Evolutionary conservation across 1,284 basidiomycete species (phyloP).

Genomic region (Porodaedalea pini): DNA sequence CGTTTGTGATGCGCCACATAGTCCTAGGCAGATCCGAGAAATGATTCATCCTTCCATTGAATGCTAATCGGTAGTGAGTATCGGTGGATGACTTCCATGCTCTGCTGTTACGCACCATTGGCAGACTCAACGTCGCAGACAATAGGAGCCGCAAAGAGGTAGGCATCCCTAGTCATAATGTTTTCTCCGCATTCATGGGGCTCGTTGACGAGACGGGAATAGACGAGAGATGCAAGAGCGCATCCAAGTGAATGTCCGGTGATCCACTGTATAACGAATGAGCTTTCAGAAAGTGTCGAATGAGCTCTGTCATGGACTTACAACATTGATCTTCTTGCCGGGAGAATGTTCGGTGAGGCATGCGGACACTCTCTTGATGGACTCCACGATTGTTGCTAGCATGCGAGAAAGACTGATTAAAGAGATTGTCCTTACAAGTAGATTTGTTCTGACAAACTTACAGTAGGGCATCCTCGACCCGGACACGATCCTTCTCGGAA

Average conservation of each 20-base stretch:
- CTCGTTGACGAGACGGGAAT: slow-evolving; percentile 27
- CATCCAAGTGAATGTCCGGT: slow-evolving; percentile 33
- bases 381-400: slow-evolving; percentile 25
- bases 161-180: slow-evolving; percentile 28
- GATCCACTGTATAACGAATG: slow-evolving; percentile 23
- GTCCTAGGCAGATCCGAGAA: slow-evolving; percentile 24
- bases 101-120: slow-evolving; percentile 18
- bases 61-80: slow-evolving; percentile 19
- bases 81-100: background rate
- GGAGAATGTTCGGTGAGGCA: slow-evolving; percentile 17
- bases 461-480: slow-evolving; percentile 25
- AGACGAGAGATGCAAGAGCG: slow-evolving; percentile 29
- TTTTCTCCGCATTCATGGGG: slow-evolving; percentile 25
- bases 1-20: slow-evolving; percentile 30
- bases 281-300: background rate
- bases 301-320: slow-evolving; percentile 8
- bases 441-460: background rate
- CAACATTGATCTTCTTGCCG: slow-evolving; percentile 27
- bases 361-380: slow-evolving; percentile 22
- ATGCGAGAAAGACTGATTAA: background rate
- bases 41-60: slow-evolving; percentile 27
- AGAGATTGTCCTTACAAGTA: no score
- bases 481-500: slow-evolving; percentile 22
- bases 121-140: slow-evolving; percentile 26
- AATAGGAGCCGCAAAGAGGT: slow-evolving; percentile 29